Evolutionary conservation across 164 flowering plant species (phyloP).

Genomic region (Stephania cephalantha): DNA sequence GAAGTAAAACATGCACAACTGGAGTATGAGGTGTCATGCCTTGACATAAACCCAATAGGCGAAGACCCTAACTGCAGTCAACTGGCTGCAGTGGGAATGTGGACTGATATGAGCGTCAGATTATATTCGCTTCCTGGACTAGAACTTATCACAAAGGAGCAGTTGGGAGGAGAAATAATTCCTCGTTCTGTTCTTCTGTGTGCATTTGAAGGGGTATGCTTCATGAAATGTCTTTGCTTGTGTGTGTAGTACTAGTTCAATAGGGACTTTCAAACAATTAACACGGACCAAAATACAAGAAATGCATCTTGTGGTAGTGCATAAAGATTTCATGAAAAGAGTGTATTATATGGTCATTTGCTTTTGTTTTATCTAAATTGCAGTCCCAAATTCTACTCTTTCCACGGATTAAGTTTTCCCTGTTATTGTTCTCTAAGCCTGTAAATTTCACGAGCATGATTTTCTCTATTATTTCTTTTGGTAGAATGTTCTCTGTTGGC

Average conservation of each 20-base stretch:
- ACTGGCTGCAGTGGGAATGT: constrained; percentile 97
- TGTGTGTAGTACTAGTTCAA: background rate
- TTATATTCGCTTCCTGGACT: constrained; percentile 85
- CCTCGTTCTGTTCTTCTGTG: constrained; percentile 98
- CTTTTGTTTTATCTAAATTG: background rate
- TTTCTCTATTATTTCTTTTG: background rate
- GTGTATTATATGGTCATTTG: background rate
- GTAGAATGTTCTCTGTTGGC: background rate
- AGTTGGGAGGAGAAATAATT: constrained; percentile 91
- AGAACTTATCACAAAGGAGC: constrained; percentile 72
- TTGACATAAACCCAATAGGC: constrained; percentile 93
- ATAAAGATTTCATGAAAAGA: background rate
- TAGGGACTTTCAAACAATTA: background rate
- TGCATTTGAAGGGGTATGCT: constrained; percentile 91
- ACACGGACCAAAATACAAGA: background rate
- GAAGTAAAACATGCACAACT: constrained; percentile 64
- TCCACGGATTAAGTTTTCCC: background rate
- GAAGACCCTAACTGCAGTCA: constrained; percentile 68
- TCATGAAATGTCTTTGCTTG: background rate
- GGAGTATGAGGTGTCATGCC: constrained; percentile 89
- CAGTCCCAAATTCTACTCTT: background rate
- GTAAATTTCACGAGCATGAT: background rate
- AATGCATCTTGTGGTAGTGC: background rate
- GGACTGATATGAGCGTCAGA: constrained; percentile 93
- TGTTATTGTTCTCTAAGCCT: background rate